A percentile compares a stretch with the other conserved stretches of the same genome.
Evolutionary conservation across 2,329 filamentous ascomycete species (phyloP).

Genomic region (Phyllosticta citribraziliensis): DNA sequence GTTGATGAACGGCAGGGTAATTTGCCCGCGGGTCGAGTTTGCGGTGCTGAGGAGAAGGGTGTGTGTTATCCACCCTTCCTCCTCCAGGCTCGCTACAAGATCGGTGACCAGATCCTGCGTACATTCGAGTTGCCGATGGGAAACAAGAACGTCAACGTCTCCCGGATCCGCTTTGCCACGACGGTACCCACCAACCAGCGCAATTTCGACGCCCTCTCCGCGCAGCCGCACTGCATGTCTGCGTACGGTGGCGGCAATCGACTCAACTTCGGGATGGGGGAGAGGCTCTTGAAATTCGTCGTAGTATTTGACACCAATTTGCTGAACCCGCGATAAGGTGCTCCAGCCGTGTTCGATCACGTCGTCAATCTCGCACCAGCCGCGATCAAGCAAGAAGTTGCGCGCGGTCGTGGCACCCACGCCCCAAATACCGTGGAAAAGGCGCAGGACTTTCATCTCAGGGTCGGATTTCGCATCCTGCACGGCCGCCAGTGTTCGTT

Average conservation of each 20-base stretch:
- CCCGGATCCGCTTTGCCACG: conserved; percentile 64
- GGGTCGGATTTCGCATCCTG: conserved; percentile 54
- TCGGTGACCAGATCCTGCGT: conserved; percentile 63
- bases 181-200: conserved; percentile 72
- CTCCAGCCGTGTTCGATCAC: conserved; percentile 75
- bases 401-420: conserved; percentile 73
- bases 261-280: conserved; percentile 61
- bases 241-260: conserved; percentile 55
- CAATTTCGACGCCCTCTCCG: conserved; percentile 43
- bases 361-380: conserved; percentile 80
- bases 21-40: conserved; percentile 64
- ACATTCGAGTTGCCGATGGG: conserved; percentile 59
- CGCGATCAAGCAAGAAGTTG: conserved; percentile 64
- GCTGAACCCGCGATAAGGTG: conserved; percentile 65
- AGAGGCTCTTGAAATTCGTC: conserved; percentile 71
- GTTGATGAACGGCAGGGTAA: conserved; percentile 45
- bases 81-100: conserved; percentile 63
- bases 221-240: conserved; percentile 56
- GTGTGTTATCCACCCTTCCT: conserved; percentile 65
- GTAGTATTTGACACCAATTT: conserved; percentile 91
- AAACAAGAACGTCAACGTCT: conserved; percentile 80
- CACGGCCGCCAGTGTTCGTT: conserved; percentile 52
- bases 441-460: conserved; percentile 52
- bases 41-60: conserved; percentile 61
- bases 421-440: conserved; percentile 86